A percentile compares a stretch with the other conserved stretches of the same genome.
These are phyloP conservation scores for Globomyces pollinis-pini DNA, from an alignment of 192 early-diverging fungal genomes.

Conservation along the genomic window DNA sequence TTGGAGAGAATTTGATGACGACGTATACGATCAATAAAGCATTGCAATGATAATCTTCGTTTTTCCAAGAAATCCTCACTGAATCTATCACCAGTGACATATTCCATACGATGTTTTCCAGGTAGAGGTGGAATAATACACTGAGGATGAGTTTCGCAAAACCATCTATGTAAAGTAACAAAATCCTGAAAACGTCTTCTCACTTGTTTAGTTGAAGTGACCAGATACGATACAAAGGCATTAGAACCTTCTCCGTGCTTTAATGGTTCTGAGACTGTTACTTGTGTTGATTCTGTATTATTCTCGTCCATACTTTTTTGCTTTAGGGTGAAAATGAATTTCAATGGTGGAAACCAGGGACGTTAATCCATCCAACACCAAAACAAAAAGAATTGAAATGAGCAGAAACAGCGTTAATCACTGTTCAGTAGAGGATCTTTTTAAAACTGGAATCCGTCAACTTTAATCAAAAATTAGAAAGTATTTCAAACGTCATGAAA, in stretches of 20 bases:
- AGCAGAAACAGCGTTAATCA: too few relatives aligned
- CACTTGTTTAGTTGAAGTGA: constrained; percentile 64
- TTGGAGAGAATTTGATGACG: constrained; percentile 72
- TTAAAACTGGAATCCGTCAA: too few relatives aligned
- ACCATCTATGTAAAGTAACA: constrained; percentile 72
- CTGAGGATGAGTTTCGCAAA: constrained; percentile 67
- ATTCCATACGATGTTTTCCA: constrained; percentile 87
- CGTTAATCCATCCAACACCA: too few relatives aligned
- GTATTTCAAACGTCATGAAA: too few relatives aligned
- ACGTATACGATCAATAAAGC: constrained; percentile 73
- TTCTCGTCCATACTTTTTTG: too few relatives aligned
- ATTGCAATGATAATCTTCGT: constrained; percentile 66
- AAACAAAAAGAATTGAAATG: too few relatives aligned
- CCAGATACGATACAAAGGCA: constrained; percentile 75
- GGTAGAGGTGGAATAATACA: constrained; percentile 85
- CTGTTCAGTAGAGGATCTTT: too few relatives aligned
- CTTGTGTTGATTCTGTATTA: too few relatives aligned
- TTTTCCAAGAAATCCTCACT: constrained; percentile 83
- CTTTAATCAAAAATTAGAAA: too few relatives aligned
- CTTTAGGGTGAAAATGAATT: too few relatives aligned
- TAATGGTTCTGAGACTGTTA: constrained; percentile 68
- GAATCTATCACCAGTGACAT: constrained; percentile 92
- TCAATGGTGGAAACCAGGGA: too few relatives aligned
- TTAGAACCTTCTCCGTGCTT: constrained; percentile 86
- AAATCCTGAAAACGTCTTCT: constrained; percentile 94